A percentile compares a stretch with the other conserved stretches of the same genome.
phyloP scores from a whole-genome alignment of 2,329 filamentous ascomycete genomes.

The Didymella segeticola region DNA sequence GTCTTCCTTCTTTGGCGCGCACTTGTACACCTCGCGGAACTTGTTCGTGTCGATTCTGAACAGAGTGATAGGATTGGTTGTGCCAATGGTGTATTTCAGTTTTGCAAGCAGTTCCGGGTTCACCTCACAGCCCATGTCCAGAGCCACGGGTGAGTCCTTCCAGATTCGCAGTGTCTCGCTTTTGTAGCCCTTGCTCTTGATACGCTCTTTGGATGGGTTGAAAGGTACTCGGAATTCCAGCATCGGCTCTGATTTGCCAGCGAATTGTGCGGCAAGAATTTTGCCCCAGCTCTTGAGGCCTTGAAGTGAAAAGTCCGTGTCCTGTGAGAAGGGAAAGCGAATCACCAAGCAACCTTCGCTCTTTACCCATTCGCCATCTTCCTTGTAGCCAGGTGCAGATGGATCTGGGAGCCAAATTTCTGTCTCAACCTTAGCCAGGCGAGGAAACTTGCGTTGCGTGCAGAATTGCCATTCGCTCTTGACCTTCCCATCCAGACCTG shows the following conservation, averaged over 20 bases:
- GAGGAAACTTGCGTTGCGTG: constrained; percentile 72
- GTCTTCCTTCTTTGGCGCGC: constrained; percentile 64
- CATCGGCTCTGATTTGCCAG: constrained; percentile 61
- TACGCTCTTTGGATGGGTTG: constrained; percentile 64
- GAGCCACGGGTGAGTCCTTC: constrained; percentile 61
- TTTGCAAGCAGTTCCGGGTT: constrained; percentile 65
- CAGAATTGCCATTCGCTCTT: constrained; percentile 69
- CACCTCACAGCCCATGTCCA: constrained; percentile 55
- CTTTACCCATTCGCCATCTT: constrained; percentile 57
- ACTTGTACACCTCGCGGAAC: constrained; percentile 65
- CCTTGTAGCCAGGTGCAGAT: constrained; percentile 58
- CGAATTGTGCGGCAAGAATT: constrained; percentile 43
- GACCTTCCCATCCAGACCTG: constrained; percentile 53
- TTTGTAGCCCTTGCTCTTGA: constrained; percentile 65
- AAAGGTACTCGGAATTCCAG: constrained; percentile 72
- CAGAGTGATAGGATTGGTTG: constrained; percentile 69
- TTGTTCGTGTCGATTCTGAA: constrained; percentile 70
- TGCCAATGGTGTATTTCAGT: constrained; percentile 70
- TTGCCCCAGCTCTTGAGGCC: constrained; percentile 43
- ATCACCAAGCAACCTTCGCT: constrained; percentile 69
- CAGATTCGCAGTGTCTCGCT: constrained; percentile 70
- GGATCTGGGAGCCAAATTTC: constrained; percentile 75
- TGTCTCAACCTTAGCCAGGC: constrained; percentile 71
- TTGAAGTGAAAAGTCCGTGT: constrained; percentile 41
- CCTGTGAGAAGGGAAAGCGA: constrained; percentile 64